Evolutionary conservation across 2,329 filamentous ascomycete genomes (phyloP), one percentile per base, ranked within the genome.

Genomic region (Trichoderma sp.): DNA sequence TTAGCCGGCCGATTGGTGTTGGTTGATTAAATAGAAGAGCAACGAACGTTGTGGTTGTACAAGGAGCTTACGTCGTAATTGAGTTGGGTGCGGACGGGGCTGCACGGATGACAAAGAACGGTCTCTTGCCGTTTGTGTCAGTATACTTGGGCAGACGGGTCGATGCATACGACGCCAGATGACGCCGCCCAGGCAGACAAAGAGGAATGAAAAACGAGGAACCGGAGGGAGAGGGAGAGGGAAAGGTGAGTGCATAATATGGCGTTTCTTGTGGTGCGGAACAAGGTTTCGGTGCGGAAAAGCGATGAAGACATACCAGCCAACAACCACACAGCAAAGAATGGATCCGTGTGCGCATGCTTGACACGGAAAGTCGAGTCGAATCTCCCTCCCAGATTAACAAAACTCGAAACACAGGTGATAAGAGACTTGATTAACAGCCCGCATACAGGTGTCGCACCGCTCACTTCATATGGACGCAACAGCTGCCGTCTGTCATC

Each of bases 401-500:
- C 19, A 63, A 50, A 58, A 32, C 34, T 13, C n/a, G 27, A 53
- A n/a, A 10, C 59, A 39, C 9, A 63, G 53, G 29, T 39, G 60
- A 64, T 48, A 39, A 52, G 19, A 53, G 60, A 37, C 45, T 29
- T 34, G 19, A 42, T 48, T 39, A 59, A 52, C 13, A 54, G 56
- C 64, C 65, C 57, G 65, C 50, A 64, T 64, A 42, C 10, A 7
- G 12, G 22, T 45, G 56, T 54, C 35, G 35, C 56, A 34, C 56
- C 37, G 63, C 34, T 50, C 45, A 61, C 25, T 35, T 15, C 25
- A 29, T 37, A 32, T 19, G 27, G 37, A 8, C n/a, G n/a, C 50
- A 22, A 42, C 63, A 48, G 32, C 59, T n/a, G 19, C 22, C 65
- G 54, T 27, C 52, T 67, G 66, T 67, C 66, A 67, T 48, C 52